A percentile compares a stretch with the other conserved stretches of the same genome.
Conservation (phyloP, 2,329 filamentous ascomycete genomes). For the Stachybotrys elegans region DNA sequence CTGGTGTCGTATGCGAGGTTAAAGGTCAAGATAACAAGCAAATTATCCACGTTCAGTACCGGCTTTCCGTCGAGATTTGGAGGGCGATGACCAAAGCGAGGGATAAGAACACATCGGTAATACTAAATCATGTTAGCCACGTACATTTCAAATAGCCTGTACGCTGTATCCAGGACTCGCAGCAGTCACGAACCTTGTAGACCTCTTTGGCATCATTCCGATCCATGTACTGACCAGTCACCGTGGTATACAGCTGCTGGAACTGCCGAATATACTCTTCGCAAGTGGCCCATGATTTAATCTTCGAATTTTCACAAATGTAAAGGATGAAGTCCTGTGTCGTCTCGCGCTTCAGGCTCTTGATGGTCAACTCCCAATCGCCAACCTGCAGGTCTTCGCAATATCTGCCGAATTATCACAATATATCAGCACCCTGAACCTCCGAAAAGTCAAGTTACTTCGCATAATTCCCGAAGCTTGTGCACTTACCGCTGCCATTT, state of each 20-base stretch:
- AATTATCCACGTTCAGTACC: slow-evolving; percentile 15
- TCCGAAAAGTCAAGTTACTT: neutral
- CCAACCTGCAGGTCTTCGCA: slow-evolving; percentile 13
- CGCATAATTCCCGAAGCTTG: neutral
- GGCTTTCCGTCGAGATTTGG: slow-evolving; percentile 18
- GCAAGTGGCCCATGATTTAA: slow-evolving; percentile 15
- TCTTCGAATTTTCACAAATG: slow-evolving; percentile 15
- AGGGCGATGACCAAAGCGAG: slow-evolving; percentile 13
- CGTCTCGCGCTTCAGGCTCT: slow-evolving; percentile 11
- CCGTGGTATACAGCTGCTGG: slow-evolving; percentile 18
- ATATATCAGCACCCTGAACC: neutral
- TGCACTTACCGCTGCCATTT: slow-evolving; percentile 16
- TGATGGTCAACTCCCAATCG: slow-evolving; percentile 13
- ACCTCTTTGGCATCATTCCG: slow-evolving; percentile 18
- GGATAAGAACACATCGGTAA: slow-evolving; percentile 14
- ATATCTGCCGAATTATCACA: slow-evolving; percentile 10
- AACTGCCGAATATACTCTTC: slow-evolving; percentile 21
- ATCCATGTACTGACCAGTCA: slow-evolving; percentile 16
- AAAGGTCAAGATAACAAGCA: slow-evolving; percentile 18
- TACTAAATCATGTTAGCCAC: slow-evolving; percentile 13
- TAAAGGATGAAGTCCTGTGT: slow-evolving; percentile 20
- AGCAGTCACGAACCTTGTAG: slow-evolving; percentile 15
- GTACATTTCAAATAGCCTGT: slow-evolving; percentile 3
- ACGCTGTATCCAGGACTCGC: neutral
- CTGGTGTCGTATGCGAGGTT: slow-evolving; percentile 22